These are phyloP conservation scores for Leptodontidium sp. DNA, from an alignment of 2,329 filamentous ascomycete species.

Conservation along the genomic window DNA sequence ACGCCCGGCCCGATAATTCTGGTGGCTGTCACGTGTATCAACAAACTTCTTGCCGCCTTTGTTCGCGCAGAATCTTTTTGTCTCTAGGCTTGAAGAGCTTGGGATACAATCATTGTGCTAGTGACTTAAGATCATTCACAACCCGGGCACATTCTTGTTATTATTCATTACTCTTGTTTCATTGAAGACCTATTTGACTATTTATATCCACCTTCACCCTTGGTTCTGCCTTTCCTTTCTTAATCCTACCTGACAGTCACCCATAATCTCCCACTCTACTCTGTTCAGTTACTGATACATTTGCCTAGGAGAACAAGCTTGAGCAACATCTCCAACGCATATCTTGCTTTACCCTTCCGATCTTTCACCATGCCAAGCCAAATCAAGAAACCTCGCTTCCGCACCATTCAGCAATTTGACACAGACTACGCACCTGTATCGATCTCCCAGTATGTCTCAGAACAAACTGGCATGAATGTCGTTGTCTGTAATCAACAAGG, in stretches of 20 bases:
- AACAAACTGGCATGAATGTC: slow-evolving; percentile 92
- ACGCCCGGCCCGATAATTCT: not conserved
- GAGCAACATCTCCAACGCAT: too few species aligned
- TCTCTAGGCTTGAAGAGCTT: not conserved
- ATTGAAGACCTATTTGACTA: not conserved
- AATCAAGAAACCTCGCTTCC: slow-evolving; percentile 69
- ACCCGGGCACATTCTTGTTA: too few species aligned
- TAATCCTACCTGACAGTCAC: not conserved
- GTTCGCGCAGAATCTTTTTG: not conserved
- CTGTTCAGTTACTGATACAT: not conserved
- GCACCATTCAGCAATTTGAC: slow-evolving; percentile 83
- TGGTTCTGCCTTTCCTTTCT: too few species aligned
- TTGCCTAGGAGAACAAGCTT: not conserved
- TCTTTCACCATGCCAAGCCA: slow-evolving; percentile 61
- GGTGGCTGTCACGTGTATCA: not conserved
- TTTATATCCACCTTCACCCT: not conserved
- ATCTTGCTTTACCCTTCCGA: not conserved
- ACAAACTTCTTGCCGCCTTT: not conserved
- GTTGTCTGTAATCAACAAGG: slow-evolving; percentile 91
- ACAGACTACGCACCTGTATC: slow-evolving; percentile 88
- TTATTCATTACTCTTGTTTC: too few species aligned
- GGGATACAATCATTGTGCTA: not conserved
- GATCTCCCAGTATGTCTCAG: slow-evolving; percentile 95
- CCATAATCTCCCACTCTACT: not conserved
- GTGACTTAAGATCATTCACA: not conserved